Evolutionary conservation across 2,329 filamentous ascomycete genomes (phyloP), one percentile per base, ranked within the genome.

Genomic region (Xylariomycetidae sp.): DNA sequence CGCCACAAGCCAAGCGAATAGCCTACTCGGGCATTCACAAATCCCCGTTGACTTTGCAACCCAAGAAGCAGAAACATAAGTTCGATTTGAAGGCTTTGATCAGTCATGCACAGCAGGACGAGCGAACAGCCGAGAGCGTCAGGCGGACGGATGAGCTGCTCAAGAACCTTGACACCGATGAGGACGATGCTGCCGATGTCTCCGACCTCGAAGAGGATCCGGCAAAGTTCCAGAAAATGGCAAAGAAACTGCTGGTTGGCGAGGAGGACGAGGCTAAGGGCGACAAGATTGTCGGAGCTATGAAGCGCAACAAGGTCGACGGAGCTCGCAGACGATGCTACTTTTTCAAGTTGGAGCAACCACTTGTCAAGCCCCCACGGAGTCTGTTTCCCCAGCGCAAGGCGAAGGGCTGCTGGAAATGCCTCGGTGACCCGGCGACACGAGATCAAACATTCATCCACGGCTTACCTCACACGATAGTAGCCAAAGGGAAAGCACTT

Each of bases 21-120:
- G 64, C 62, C 5, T 29, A 16, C 15, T 51, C 57, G 7, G 52
- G 51, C 19, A 35, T 41, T 18, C 58, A 58, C 35, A 51, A 57
- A 7, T 75, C 73, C 4, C 72, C 74, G 5, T 46, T 75, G 30
- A 64, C 70, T 2, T 57, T 69, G 34, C 63, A 65, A 27, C 60
- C 49, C 17, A 51, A 42, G 12, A 74, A 70, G 48, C 50, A 42
- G 12, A 74, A 70, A 47, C 78, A 80, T 54, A 79, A 73, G 43
- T 81, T 79, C 42, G 74, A 80, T 34, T 57, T 87, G 35, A 74
- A 76, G 37, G 66, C 72, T 1, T 64, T 88, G 7, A 64, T 81
- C 25, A 72, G 65, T 28, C 70, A 79, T 48, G 71, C 77, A 5
- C 61, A 67, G 25, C 65, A 70, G 36, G 76, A 85, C 40, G 65